A percentile compares a stretch with the other conserved stretches of the same genome.
Conservation (phyloP, 2,329 filamentous ascomycete species). For the Aspergillus puulaauensis region DNA sequence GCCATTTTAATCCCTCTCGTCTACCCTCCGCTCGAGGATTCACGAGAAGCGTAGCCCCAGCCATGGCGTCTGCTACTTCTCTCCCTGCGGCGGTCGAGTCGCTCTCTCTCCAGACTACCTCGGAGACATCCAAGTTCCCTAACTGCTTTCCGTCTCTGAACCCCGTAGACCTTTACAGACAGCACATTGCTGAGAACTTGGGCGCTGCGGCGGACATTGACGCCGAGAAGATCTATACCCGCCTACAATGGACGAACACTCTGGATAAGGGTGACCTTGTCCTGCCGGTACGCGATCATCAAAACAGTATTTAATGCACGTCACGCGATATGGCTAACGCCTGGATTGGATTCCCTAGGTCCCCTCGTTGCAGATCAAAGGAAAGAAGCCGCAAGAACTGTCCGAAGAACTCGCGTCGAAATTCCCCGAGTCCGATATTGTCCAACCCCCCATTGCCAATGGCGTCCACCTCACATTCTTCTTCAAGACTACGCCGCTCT, state of each 20-base stretch:
- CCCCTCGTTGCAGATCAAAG: constrained; percentile 49
- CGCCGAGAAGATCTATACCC: constrained; percentile 38
- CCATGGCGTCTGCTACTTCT: constrained; percentile 36
- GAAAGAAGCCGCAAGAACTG: constrained; percentile 60
- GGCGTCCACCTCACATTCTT: constrained; percentile 64
- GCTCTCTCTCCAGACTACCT: constrained; percentile 41
- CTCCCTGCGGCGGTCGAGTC: constrained; percentile 38
- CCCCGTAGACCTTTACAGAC: constrained; percentile 48
- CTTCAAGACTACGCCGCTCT: constrained; percentile 60
- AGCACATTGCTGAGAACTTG: constrained; percentile 46
- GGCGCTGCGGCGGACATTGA: constrained; percentile 40
- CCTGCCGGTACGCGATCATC: constrained; percentile 37
- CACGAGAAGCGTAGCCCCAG: constrained; percentile 17
- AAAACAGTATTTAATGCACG: neutral
- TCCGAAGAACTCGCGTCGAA: constrained; percentile 56
- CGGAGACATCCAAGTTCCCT: constrained; percentile 39
- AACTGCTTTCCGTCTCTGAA: constrained; percentile 46
- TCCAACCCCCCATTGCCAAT: constrained; percentile 50
- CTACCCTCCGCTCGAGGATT: constrained; percentile 10
- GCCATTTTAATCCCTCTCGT: constrained; percentile 8
- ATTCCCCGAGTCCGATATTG: constrained; percentile 59
- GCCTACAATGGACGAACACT: constrained; percentile 46
- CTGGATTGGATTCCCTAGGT: constrained; percentile 27
- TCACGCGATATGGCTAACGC: constrained; percentile 10
- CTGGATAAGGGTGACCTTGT: constrained; percentile 49